Base-by-base conservation (phyloP, 495 filamentous ascomycete genomes). In the Neurospora sp. region DNA sequence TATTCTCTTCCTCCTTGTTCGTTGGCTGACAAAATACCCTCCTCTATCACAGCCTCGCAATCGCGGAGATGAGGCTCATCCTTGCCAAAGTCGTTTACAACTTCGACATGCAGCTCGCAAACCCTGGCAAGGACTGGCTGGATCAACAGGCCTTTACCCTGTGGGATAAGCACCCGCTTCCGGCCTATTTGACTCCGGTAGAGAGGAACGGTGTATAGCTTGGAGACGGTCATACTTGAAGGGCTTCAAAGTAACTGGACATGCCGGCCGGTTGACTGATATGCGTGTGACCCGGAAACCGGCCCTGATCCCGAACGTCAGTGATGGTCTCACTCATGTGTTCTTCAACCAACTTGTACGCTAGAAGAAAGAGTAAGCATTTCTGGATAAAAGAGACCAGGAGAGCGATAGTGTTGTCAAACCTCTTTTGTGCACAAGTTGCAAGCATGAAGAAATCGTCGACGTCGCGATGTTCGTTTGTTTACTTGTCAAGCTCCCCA, bases 61-160 rank as follows among this genome's bases (percentile, higher is more conserved):
- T 72, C 39, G 71, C 71, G 14, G 86, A 89, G 75, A 85, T 88
- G 80, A 77, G 80, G 6, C 73, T 85, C n/a, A 82, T 88, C 39
- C 74, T 90, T 3, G 79, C 85, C 0, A 84, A 83, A 72, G 73
- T 88, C 69, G 18, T 86, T 0, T 89, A 77, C 75, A 82, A 78
- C 20, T 88, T 86, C 74, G 86, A 87, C 72, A 76, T 87, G 79
- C 80, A 83, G 74, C 73, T 88, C 7, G 69, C 38, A 6, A 76
- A 83, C 9, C 18, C 39, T 40, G 35, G 69, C 39, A 79, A 83
- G n/a, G 84, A 78, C 39, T 85, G 85, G 74, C 23, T 73, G 41
- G 38, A 70, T 44, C 71, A 74, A 54, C 23, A 62, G 18, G 8
- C 11, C 5, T 62, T 35, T 18, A 35, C 2, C 6, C 0, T 62